Percentiles rank a stretch among this genome's conserved stretches.
Evolutionary conservation across 345 rosid genomes (phyloP).

Genomic region (Cardiospermum halicacabum): DNA sequence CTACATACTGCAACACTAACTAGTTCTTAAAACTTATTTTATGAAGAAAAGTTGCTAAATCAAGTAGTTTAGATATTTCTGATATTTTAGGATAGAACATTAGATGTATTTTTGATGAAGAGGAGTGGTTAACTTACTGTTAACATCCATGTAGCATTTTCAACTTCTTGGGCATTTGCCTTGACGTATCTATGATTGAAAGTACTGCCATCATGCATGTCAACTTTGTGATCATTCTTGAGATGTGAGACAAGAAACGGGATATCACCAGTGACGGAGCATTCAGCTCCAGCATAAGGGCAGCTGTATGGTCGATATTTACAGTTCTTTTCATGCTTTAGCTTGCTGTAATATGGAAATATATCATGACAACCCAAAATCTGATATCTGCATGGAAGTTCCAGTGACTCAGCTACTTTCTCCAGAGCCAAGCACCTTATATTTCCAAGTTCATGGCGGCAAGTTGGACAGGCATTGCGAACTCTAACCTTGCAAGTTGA

Average conservation of each 20-base stretch:
- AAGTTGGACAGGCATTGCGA: constrained; percentile 75
- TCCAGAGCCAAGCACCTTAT: constrained; percentile 88
- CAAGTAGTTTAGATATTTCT: not conserved
- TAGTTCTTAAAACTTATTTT: not conserved
- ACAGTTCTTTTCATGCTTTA: constrained; percentile 75
- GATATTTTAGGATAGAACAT: not conserved
- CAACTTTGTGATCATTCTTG: constrained; percentile 84
- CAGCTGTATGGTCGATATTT: constrained; percentile 67
- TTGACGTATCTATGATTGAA: constrained; percentile 90
- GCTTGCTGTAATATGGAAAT: constrained; percentile 75
- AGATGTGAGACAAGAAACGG: constrained; percentile 66
- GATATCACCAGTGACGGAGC: constrained; percentile 76
- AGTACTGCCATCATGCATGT: constrained; percentile 81
- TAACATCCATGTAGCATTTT: constrained; percentile 95
- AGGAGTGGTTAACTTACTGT: constrained; percentile 46
- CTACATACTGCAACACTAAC: not conserved
- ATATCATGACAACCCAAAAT: constrained; percentile 67
- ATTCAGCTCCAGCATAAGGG: constrained; percentile 88
- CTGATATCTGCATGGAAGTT: constrained; percentile 77
- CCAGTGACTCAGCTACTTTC: constrained; percentile 78
- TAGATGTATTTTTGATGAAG: not conserved
- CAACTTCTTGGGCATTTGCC: constrained; percentile 80
- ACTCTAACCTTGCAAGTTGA: constrained; percentile 69
- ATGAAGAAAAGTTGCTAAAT: not conserved
- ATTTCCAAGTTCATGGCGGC: constrained; percentile 82